A percentile compares a stretch with the other conserved stretches of the same genome.
These are phyloP conservation scores for Diutina rugosa DNA, from an alignment of 1,139 yeast genomes.

Conservation along the genomic window DNA sequence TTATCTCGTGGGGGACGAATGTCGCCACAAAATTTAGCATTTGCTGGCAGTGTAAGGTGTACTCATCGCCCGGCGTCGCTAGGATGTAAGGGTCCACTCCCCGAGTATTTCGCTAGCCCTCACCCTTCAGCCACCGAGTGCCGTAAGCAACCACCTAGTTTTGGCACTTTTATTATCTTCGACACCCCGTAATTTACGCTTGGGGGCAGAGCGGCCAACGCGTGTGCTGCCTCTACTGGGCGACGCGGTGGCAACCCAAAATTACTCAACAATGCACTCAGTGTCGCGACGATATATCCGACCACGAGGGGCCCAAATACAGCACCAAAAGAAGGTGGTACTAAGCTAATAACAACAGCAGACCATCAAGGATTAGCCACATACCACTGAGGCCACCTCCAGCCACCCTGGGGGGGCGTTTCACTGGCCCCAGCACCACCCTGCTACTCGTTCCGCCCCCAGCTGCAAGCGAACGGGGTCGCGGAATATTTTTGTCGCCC, in stretches of 20 bases:
- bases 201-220: neutral
- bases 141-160: neutral
- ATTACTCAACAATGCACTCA: neutral
- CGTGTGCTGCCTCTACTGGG: neutral
- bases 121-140: no score
- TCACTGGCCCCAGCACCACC: neutral
- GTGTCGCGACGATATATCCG: neutral
- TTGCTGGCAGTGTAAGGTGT: no score
- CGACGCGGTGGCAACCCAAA: slow-evolving; percentile 1
- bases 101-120: no score
- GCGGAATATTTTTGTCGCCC: neutral
- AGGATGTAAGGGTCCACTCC: no score
- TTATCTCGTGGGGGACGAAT: neutral
- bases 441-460: neutral
- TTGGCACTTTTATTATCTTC: neutral
- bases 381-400: neutral
- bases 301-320: neutral
- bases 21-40: no score
- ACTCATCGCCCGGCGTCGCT: no score
- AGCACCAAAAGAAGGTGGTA: no score
- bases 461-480: neutral
- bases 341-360: no score
- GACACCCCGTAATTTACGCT: neutral
- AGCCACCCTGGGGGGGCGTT: neutral
- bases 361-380: neutral